Evolutionary conservation across 768 basidiomycete species (phyloP).

Genomic region (Candolleomyces eurysporus): DNA sequence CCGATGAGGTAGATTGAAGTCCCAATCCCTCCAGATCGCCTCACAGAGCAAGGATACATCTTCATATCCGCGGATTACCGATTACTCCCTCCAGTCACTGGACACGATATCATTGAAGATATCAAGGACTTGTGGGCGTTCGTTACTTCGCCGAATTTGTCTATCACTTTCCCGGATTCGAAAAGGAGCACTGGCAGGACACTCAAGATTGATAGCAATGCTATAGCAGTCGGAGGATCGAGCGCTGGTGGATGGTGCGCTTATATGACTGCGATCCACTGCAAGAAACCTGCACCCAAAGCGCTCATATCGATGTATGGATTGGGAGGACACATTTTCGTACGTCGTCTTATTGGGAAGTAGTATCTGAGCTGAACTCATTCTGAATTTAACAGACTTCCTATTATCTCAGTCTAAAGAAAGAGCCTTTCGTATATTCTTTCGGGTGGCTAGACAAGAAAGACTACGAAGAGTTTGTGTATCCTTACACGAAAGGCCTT

Average conservation of each 20-base stretch:
- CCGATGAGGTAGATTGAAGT: not conserved
- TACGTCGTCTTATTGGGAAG: conserved; percentile 17
- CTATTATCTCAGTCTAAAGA: conserved; percentile 50
- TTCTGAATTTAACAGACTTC: conserved; percentile 34
- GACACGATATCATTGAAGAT: conserved; percentile 57
- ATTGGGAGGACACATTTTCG: conserved; percentile 58
- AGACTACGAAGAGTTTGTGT: conserved; percentile 43
- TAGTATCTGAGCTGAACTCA: not conserved
- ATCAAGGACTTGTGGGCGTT: conserved; percentile 55
- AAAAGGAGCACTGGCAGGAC: not conserved
- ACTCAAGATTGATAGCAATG: conserved; percentile 41
- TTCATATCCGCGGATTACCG: conserved; percentile 67
- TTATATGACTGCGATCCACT: conserved; percentile 56
- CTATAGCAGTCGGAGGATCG: conserved; percentile 53
- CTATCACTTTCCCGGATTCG: not conserved
- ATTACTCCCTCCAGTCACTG: conserved; percentile 52
- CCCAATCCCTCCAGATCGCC: conserved; percentile 36
- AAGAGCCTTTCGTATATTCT: conserved; percentile 48
- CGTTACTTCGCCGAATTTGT: conserved; percentile 23
- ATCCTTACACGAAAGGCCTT: conserved; percentile 31
- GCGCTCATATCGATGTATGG: conserved; percentile 60
- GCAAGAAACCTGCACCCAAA: conserved; percentile 43
- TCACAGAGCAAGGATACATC: conserved; percentile 44
- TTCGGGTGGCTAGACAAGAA: conserved; percentile 51
- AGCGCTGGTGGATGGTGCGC: conserved; percentile 64